Base-by-base conservation (phyloP, 139 green algal species). In the Closterium sp. region DNA sequence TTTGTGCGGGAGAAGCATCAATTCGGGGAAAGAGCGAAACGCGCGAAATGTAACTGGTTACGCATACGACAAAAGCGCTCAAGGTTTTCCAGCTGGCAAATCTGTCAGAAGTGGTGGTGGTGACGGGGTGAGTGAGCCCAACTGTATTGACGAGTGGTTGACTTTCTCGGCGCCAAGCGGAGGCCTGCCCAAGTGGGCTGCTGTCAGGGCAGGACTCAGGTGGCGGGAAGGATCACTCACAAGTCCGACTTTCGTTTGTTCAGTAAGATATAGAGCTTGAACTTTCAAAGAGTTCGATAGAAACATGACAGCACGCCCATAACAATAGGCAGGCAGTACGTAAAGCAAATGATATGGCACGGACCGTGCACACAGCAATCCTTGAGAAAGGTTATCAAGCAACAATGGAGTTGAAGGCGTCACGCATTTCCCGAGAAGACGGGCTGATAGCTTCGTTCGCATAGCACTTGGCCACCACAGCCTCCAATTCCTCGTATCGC, bases 381-480 rank as follows among this genome's bases (percentile, higher is more conserved):
- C 34, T 6, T 6, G 11, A 9, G 13, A 50, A 13, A 50, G 38
- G 38, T 17, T 17, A 50, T 34, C n/a, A 87, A 17, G n/a, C 85
- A 31, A 31, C n/a, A 30, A 87, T 87, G 85, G 85, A 87, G 27
- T 70, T 42, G 42, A 93, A 91, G 27, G 91, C 28, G 7, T 93
- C 91, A 1, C 19, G 13, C 91, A 93, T 87, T 34, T 93, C 91
- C 4, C 17, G 7, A 2, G 87, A 62, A 27, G 91, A 93, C 10
- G 91, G 91, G 87, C 62, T 89, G 70, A 93, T 31, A 21, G n/a
- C 31, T 38, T 93, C 91, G 11, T 38, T 88, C n/a, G 91, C 24
- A 70, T 93, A 93, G 70, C 91, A 93, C 24, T 87, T 32, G 21
- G 86, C 87, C 21, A 93, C 31, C 28, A 93, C 24, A 10, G 28